Evolutionary conservation across 176 grass and related monocot genomes (phyloP), one percentile per base, ranked within the genome.

Genomic region (Echinochloa phyllopogon): DNA sequence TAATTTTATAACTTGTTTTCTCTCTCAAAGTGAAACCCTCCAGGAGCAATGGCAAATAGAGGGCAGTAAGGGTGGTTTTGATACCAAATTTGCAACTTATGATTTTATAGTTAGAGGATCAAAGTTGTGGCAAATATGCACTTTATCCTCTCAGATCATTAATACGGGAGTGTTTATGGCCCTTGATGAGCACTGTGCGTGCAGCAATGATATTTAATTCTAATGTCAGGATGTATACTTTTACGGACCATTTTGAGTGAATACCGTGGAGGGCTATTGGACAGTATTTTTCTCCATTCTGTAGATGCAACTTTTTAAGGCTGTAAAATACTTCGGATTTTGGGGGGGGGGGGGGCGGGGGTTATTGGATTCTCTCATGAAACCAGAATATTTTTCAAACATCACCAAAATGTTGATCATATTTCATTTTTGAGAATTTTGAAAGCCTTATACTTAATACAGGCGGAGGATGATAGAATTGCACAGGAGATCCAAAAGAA

Each of bases 401-500:
- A 37, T 42, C 55, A 74, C 43, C 6, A 0, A 70, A 51, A 70
- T 60, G 43, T 67, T 45, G 18, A 6, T 40, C 50, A 70, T 23
- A 58, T 63, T 60, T 67, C 56, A 43, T 45, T 20, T 49, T 71
- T 76, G 18, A 63, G 15, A 71, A 75, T 78, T 69, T 8, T 40
- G 5, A 23, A 27, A 56, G 0, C 14, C 84, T 87, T 86, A n/a
- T 40, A 65, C 50, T 43, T 24, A 85, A 53, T 76, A 39, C 76
- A 99, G 96, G 87, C 53, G 3, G 94, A 99, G 88, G 91, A 88
- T 86, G 94, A 88, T 81, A 96, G 81, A 75, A 94, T 99, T 82
- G 84, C 92, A 48, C 89, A 88, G 65, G 94, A 99, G 75, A 99
- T 99, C 69, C 97, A 94, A 85, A 94, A 87, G 81, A 99, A 92